phyloP scores from a whole-genome alignment of 176 grass and related monocot species.

The Leersia perrieri region DNA sequence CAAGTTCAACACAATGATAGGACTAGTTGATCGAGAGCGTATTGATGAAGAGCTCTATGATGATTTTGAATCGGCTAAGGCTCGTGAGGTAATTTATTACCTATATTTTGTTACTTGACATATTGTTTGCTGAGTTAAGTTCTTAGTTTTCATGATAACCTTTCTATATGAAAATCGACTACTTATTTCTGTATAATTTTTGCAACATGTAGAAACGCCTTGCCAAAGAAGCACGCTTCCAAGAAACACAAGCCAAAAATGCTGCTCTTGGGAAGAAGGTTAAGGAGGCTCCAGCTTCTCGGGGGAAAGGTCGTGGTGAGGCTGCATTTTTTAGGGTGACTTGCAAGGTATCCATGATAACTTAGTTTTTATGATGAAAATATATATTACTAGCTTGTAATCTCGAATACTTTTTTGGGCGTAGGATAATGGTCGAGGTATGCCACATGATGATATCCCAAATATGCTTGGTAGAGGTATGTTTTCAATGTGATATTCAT shows the following conservation, averaged over 20 bases:
- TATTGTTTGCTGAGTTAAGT: neutral
- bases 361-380: slow-evolving; percentile 10
- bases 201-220: slow-evolving; percentile 65
- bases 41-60: slow-evolving; percentile 89
- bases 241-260: slow-evolving; percentile 90
- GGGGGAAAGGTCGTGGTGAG: slow-evolving; percentile 76
- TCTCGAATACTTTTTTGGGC: neutral
- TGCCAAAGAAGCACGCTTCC: slow-evolving; percentile 88
- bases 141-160: neutral
- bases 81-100: slow-evolving; percentile 64
- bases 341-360: slow-evolving; percentile 73
- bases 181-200: slow-evolving; percentile 14
- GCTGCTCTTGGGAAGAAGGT: slow-evolving; percentile 74
- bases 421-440: slow-evolving; percentile 94
- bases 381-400: neutral
- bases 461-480: slow-evolving; percentile 98
- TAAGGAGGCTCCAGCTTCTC: slow-evolving; percentile 64
- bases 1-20: slow-evolving; percentile 99
- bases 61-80: slow-evolving; percentile 97
- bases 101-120: neutral
- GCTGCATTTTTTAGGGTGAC: slow-evolving; percentile 89
- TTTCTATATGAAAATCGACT: neutral
- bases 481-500: slow-evolving; percentile 18
- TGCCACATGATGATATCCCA: slow-evolving; percentile 99
- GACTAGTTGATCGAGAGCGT: slow-evolving; percentile 76